Percentiles rank a stretch among this genome's conserved stretches.
Evolutionary conservation across 164 flowering plant species (phyloP).

Genomic region (Annona squamosa): DNA sequence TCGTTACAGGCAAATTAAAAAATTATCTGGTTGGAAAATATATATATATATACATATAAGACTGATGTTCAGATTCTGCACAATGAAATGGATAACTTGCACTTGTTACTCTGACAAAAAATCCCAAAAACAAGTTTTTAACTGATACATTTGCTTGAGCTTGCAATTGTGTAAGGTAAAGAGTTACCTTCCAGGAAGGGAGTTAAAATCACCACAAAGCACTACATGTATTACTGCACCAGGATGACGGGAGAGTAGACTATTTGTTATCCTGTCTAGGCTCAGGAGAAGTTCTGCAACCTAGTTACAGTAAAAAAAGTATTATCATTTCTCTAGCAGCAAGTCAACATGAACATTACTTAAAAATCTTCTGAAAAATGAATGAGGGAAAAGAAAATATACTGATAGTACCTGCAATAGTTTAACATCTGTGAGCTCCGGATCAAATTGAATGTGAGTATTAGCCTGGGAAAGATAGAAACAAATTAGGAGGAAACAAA

Average conservation of each 20-base stretch:
- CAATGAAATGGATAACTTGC: too few species aligned
- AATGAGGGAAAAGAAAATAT: not conserved
- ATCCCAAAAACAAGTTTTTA: too few species aligned
- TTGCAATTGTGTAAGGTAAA: not conserved
- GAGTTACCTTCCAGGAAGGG: conserved; percentile 38
- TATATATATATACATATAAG: too few species aligned
- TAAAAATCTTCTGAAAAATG: not conserved
- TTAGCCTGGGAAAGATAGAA: conserved; percentile 27
- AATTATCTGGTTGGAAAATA: too few species aligned
- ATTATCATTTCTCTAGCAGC: too few species aligned
- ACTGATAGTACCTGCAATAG: conserved; percentile 30
- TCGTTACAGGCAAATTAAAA: too few species aligned
- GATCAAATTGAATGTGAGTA: conserved; percentile 29
- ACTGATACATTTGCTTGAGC: too few species aligned
- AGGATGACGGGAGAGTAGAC: not conserved
- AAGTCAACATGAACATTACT: not conserved
- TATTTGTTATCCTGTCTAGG: conserved; percentile 20
- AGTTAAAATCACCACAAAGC: conserved; percentile 47
- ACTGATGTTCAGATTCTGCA: too few species aligned
- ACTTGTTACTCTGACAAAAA: too few species aligned
- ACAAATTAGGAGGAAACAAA: not conserved
- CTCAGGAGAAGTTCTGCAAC: conserved; percentile 23
- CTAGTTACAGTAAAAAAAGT: conserved; percentile 11
- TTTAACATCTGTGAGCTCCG: conserved; percentile 23
- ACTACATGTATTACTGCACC: conserved; percentile 26